These are phyloP conservation scores for Candida sanyiensis DNA, from an alignment of 805 yeast species.

Conservation along the genomic window DNA sequence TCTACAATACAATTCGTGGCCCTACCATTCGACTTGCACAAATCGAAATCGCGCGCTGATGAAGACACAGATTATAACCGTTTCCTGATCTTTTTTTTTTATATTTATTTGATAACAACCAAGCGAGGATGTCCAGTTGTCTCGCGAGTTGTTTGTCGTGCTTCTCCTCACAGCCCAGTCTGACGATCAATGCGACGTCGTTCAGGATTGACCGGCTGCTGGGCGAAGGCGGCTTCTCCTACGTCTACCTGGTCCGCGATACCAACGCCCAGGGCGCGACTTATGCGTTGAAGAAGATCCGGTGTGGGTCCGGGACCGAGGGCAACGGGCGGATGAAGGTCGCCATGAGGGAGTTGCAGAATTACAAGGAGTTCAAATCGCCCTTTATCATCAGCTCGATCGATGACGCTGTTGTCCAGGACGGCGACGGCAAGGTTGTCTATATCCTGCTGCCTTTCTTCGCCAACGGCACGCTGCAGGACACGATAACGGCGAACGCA, in stretches of 20 bases:
- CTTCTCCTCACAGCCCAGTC: conserved; percentile 43
- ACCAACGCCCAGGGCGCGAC: conserved; percentile 32
- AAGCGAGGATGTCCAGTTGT: neutral
- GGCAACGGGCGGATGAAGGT: conserved; percentile 69
- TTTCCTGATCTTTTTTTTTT: no score
- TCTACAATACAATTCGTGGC: no score
- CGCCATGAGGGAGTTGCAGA: conserved; percentile 75
- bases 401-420: conserved; percentile 68
- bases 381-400: conserved; percentile 64
- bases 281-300: conserved; percentile 78
- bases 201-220: conserved; percentile 64
- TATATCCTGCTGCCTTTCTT: conserved; percentile 78
- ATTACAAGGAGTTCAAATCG: conserved; percentile 62
- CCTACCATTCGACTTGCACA: no score
- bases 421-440: conserved; percentile 72
- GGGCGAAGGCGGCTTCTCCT: conserved; percentile 89
- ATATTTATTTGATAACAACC: no score
- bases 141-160: conserved; percentile 8
- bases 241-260: conserved; percentile 70
- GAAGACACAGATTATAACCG: no score
- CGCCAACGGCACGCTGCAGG: conserved; percentile 71
- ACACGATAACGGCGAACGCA: conserved; percentile 60
- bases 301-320: conserved; percentile 57
- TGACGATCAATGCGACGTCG: conserved; percentile 54
- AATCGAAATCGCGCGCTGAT: no score